Conservation (phyloP, 129 eudicot genomes). For the Flaveria sonorensis region DNA sequence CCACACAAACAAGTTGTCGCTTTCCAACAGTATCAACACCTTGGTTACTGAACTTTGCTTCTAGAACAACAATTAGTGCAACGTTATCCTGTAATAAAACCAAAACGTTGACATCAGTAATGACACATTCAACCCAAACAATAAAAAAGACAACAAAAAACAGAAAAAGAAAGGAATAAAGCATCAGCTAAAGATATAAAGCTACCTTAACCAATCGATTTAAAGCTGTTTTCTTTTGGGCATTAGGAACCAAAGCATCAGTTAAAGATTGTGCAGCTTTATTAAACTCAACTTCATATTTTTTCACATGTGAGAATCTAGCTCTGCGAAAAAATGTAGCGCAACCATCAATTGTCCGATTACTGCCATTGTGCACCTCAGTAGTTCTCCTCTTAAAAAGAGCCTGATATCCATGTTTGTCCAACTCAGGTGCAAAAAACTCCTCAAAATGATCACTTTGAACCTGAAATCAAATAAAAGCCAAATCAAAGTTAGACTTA, state of each 20-base stretch:
- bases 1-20: constrained; percentile 99
- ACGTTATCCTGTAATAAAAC: constrained; percentile 71
- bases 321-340: constrained; percentile 65
- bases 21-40: constrained; percentile 82
- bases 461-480: constrained; percentile 50
- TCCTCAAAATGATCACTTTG: constrained; percentile 93
- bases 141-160: neutral
- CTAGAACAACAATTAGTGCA: constrained; percentile 87
- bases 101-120: constrained; percentile 18
- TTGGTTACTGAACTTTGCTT: constrained; percentile 89
- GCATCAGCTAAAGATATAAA: neutral
- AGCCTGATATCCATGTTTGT: constrained; percentile 95
- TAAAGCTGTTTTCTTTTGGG: constrained; percentile 54
- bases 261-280: constrained; percentile 64
- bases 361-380: constrained; percentile 61
- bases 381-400: constrained; percentile 80
- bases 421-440: constrained; percentile 92
- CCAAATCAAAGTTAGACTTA: neutral
- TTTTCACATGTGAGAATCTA: constrained; percentile 56
- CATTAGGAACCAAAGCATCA: constrained; percentile 52
- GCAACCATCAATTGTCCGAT: constrained; percentile 53
- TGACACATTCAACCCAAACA: neutral
- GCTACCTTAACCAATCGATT: constrained; percentile 50
- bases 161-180: neutral
- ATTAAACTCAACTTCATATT: constrained; percentile 64